Percentiles rank a stretch among this genome's conserved stretches.
Evolutionary conservation across 495 filamentous ascomycete genomes (phyloP).

Genomic region (Melanomma pulvis-pyrius): DNA sequence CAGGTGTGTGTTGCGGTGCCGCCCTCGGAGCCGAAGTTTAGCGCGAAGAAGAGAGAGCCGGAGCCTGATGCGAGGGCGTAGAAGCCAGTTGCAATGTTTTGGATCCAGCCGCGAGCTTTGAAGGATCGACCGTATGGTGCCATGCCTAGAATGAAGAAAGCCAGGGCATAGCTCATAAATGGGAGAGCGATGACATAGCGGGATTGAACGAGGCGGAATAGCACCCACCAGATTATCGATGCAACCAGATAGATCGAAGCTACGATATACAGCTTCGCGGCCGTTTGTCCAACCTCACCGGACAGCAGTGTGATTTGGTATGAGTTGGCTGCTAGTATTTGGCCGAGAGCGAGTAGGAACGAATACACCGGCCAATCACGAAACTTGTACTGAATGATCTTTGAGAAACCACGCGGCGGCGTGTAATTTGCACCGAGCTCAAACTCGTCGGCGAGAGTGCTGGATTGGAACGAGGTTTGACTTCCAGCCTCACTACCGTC

Average conservation of each 20-base stretch:
- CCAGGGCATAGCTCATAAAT: constrained; percentile 64
- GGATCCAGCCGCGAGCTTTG: constrained; percentile 53
- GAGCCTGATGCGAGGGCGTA: constrained; percentile 63
- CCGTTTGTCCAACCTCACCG: constrained; percentile 61
- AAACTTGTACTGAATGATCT: constrained; percentile 46
- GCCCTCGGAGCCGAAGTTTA: constrained; percentile 69
- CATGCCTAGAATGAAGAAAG: constrained; percentile 66
- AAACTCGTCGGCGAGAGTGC: constrained; percentile 51
- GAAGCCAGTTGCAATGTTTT: constrained; percentile 61
- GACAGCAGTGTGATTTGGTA: constrained; percentile 70
- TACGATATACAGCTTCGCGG: constrained; percentile 64
- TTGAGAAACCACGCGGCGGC: constrained; percentile 66
- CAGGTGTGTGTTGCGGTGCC: constrained; percentile 63
- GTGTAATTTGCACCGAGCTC: constrained; percentile 65
- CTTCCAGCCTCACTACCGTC: neutral
- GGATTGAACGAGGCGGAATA: constrained; percentile 60
- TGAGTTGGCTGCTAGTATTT: constrained; percentile 68
- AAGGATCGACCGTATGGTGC: constrained; percentile 55
- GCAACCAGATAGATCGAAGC: constrained; percentile 63
- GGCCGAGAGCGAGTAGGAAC: constrained; percentile 67
- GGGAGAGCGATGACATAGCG: constrained; percentile 59
- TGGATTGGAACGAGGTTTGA: constrained; percentile 5
- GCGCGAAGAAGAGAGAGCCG: constrained; percentile 64
- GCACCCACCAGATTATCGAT: constrained; percentile 64
- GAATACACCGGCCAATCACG: constrained; percentile 75